These are phyloP conservation scores for Hypseocharis bilobata DNA, from an alignment of 441 rosid genomes.

Conservation along the genomic window DNA sequence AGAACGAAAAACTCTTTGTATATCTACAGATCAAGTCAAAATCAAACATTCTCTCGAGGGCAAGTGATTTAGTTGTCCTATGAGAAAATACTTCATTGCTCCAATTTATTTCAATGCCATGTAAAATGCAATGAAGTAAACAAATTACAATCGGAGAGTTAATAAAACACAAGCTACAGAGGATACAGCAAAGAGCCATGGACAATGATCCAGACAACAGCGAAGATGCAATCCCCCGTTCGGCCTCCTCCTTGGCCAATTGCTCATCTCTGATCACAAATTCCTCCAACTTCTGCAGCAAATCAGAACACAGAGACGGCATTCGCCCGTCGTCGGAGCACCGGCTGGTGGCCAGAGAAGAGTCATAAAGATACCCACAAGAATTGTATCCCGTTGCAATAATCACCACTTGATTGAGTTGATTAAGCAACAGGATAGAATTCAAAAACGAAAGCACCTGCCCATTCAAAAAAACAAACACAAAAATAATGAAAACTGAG, in stretches of 20 bases:
- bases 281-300: slow-evolving; percentile 58
- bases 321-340: slow-evolving; percentile 38
- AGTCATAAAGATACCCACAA: slow-evolving; percentile 71
- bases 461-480: background rate
- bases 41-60: slow-evolving; percentile 29
- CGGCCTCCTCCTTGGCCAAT: slow-evolving; percentile 34
- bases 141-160: background rate
- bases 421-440: slow-evolving; percentile 59
- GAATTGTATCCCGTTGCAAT: slow-evolving; percentile 80
- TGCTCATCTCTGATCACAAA: slow-evolving; percentile 62
- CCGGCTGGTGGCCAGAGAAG: slow-evolving; percentile 37
- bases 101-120: background rate
- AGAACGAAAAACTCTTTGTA: slow-evolving; percentile 73
- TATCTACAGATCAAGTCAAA: slow-evolving; percentile 45
- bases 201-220: slow-evolving; percentile 83
- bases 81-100: background rate
- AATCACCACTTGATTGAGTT: slow-evolving; percentile 73
- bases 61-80: background rate
- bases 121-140: background rate
- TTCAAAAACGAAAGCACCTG: slow-evolving; percentile 82
- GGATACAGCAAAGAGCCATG: slow-evolving; percentile 99
- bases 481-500: background rate
- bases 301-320: slow-evolving; percentile 43
- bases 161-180: slow-evolving; percentile 15
- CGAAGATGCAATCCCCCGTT: slow-evolving; percentile 44